Conservation (phyloP, 148 eudicot species). For the Nyssa sinensis region DNA sequence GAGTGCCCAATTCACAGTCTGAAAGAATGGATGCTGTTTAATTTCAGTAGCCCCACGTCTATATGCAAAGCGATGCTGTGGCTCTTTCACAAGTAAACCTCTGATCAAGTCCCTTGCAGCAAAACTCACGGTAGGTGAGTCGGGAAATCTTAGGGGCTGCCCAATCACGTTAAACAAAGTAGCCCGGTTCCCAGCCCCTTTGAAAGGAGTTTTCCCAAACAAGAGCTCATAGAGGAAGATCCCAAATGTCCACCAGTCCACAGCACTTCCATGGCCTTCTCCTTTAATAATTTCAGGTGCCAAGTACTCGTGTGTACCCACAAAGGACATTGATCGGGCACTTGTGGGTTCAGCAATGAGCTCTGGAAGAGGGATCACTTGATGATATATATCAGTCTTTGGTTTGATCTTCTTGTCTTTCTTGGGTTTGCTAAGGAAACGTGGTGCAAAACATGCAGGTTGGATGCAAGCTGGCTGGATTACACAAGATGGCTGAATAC, state of each 20-base stretch:
- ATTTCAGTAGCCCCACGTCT: constrained; percentile 95
- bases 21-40: constrained; percentile 94
- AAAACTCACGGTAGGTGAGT: constrained; percentile 73
- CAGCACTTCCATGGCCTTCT: constrained; percentile 95
- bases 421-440: constrained; percentile 55
- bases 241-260: constrained; percentile 99
- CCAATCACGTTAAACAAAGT: constrained; percentile 91
- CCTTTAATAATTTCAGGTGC: constrained; percentile 94
- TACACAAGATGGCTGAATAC: constrained; percentile 71
- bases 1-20: constrained; percentile 94
- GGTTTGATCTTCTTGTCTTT: constrained; percentile 51
- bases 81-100: constrained; percentile 85
- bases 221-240: constrained; percentile 81
- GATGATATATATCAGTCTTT: constrained; percentile 39
- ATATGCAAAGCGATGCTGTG: constrained; percentile 88
- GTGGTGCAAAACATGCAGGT: constrained; percentile 79
- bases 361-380: constrained; percentile 66
- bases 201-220: constrained; percentile 85
- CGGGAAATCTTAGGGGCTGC: constrained; percentile 81
- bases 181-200: constrained; percentile 73
- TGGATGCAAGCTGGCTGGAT: constrained; percentile 65
- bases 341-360: constrained; percentile 88
- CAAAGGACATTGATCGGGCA: constrained; percentile 95
- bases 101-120: constrained; percentile 92
- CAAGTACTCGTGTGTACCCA: constrained; percentile 91